These are phyloP conservation scores for Fusarium austroafricanum DNA, from an alignment of 2,329 filamentous ascomycete genomes.

Conservation along the genomic window DNA sequence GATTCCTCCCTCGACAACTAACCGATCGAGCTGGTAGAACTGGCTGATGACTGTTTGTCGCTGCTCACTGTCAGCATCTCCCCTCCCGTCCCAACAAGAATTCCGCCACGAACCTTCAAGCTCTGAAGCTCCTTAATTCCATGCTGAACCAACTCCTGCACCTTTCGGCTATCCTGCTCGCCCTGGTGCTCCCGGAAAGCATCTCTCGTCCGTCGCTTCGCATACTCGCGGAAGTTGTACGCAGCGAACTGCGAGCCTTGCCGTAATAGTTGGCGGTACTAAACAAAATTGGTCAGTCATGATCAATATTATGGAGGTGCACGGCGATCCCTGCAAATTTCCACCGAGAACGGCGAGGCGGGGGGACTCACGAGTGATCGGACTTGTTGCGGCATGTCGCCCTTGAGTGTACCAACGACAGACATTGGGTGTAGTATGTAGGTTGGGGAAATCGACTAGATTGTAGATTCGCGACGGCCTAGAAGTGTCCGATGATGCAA, in stretches of 20 bases:
- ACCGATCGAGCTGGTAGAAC: constrained; percentile 90
- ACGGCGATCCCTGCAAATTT: constrained; percentile 29
- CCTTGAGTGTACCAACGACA: constrained; percentile 56
- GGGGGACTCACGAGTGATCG: constrained; percentile 63
- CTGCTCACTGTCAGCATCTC: constrained; percentile 59
- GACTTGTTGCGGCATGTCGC: constrained; percentile 68
- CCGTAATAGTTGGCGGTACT: constrained; percentile 94
- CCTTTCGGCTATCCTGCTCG: constrained; percentile 77
- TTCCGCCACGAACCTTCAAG: constrained; percentile 76
- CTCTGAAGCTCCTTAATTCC: constrained; percentile 87
- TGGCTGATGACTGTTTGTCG: constrained; percentile 95
- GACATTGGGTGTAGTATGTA: constrained; percentile 54
- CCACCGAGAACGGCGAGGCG: neutral
- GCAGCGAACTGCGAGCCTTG: constrained; percentile 87
- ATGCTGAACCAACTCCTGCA: constrained; percentile 91
- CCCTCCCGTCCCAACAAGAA: no score
- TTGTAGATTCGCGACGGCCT: constrained; percentile 39
- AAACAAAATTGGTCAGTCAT: constrained; percentile 29
- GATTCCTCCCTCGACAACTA: constrained; percentile 92
- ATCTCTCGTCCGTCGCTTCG: constrained; percentile 88
- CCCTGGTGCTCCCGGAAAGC: constrained; percentile 84
- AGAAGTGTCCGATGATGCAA: constrained; percentile 46
- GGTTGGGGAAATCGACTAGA: constrained; percentile 21
- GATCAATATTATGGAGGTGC: neutral
- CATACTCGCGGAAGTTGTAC: constrained; percentile 99